Base-by-base conservation (phyloP, 139 green algal genomes). In the Chlamydomonas urium region DNA sequence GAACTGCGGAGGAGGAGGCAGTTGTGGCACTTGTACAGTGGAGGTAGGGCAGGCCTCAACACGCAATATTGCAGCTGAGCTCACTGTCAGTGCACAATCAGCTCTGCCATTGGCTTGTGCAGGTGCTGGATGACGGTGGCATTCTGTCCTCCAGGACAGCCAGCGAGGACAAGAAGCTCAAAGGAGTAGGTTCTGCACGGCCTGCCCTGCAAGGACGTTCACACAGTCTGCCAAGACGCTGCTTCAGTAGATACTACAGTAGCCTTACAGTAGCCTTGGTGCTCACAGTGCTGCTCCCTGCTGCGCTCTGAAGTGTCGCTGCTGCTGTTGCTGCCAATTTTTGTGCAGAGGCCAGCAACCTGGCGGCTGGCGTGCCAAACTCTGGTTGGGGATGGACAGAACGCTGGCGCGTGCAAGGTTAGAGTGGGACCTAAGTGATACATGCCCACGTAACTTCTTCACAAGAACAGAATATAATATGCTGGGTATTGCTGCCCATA, bases 311-410 rank as follows among this genome's bases (percentile, higher is more conserved):
- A 6, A 63, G 17, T 56, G 45, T 56, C 45, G 21, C 45, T 56
- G 17, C 21, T 63, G 6, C 26, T 34, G 24, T 5, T 14, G 26
- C 53, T 63, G 53, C 6, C n/a, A 14, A 63, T 34, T 63, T 31
- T 5, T 14, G 17, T 63, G 53, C 33, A 67, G 72, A 87, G 85
- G 31, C 84, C 84, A 0, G 73, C 66, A 0, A 71, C 19, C 29
- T 90, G 66, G 66, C 65, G 86, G 19, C 58, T 91, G 23, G 81
- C 86, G 0, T 91, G 86, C 69, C 86, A 91, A 60, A 86, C 79
- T 0, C 73, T 85, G 53, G 70, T 88, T 0, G 86, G 86, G 1
- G 86, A 91, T 50, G 86, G 84, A 1, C 72, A 66, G 5, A 90
- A 83, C 68, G 69, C 38, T n/a, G 84, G 86, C 3, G 82, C 37